Conservation (phyloP, 2,329 filamentous ascomycete species). For the Sporothrix pallida region DNA sequence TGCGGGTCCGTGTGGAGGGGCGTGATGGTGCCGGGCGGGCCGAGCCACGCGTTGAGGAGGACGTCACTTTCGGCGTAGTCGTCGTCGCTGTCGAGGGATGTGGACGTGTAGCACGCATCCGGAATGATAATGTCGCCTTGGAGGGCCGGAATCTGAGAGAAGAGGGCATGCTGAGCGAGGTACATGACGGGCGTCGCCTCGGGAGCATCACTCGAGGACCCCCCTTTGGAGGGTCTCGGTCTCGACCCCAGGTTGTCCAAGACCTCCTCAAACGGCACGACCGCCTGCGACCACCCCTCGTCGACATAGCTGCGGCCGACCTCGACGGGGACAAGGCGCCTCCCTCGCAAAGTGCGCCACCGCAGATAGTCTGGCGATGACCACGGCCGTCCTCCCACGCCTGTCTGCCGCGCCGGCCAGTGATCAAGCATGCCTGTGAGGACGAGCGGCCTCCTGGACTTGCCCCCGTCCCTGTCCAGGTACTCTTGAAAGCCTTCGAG, state of each 20-base stretch:
- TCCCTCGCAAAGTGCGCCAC: slow-evolving; percentile 73
- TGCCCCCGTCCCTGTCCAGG: slow-evolving; percentile 51
- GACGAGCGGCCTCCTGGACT: slow-evolving; percentile 66
- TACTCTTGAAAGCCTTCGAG: slow-evolving; percentile 67
- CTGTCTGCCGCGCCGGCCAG: slow-evolving; percentile 73
- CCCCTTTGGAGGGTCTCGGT: not conserved
- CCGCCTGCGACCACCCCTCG: slow-evolving; percentile 79
- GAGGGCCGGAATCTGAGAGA: slow-evolving; percentile 79
- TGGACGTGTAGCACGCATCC: slow-evolving; percentile 80
- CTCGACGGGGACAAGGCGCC: slow-evolving; percentile 84
- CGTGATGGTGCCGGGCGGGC: slow-evolving; percentile 84
- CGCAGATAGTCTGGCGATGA: slow-evolving; percentile 74
- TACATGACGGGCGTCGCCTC: slow-evolving; percentile 60
- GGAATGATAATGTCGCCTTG: slow-evolving; percentile 78
- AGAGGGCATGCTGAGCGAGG: slow-evolving; percentile 88
- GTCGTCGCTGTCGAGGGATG: slow-evolving; percentile 53
- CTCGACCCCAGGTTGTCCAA: slow-evolving; percentile 49
- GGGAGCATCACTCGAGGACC: not conserved
- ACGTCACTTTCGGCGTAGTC: too few species aligned
- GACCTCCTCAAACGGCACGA: slow-evolving; percentile 77
- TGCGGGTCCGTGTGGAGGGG: slow-evolving; percentile 94
- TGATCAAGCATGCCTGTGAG: slow-evolving; percentile 67
- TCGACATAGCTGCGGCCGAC: slow-evolving; percentile 88
- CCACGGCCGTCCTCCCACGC: slow-evolving; percentile 65
- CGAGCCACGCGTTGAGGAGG: slow-evolving; percentile 74